A percentile compares a stretch with the other conserved stretches of the same genome.
Conservation (phyloP, 148 eudicot genomes). For the Fallopia convolvulus region DNA sequence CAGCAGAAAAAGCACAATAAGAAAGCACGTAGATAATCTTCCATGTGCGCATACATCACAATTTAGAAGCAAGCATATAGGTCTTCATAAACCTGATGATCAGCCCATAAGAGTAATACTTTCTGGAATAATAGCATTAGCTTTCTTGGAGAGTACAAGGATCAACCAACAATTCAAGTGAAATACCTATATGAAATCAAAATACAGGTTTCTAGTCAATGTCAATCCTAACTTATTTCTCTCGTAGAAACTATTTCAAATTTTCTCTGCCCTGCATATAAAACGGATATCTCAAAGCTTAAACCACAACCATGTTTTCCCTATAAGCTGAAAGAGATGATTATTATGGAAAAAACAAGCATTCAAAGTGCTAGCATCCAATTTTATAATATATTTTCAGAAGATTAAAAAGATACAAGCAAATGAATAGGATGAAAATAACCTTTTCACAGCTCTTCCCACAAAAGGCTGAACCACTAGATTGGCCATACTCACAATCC, state of each 20-base stretch:
- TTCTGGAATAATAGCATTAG: background rate
- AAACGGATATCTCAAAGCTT: background rate
- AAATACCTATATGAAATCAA: background rate
- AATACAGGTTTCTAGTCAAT: background rate
- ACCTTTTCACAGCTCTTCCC: conserved; percentile 75
- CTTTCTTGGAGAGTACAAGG: background rate
- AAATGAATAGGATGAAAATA: background rate
- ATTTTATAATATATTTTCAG: background rate
- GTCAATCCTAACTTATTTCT: background rate
- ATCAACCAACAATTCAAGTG: background rate
- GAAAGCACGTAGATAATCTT: background rate
- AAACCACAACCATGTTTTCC: background rate
- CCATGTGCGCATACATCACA: background rate
- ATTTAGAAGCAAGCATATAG: background rate
- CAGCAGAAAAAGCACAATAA: background rate
- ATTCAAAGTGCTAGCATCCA: background rate
- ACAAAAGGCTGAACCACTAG: conserved; percentile 41
- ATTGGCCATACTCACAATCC: conserved; percentile 19
- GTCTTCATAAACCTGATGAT: background rate
- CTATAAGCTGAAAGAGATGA: background rate
- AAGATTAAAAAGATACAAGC: background rate
- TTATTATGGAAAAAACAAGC: background rate
- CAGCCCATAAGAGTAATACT: background rate
- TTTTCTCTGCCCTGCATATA: background rate
- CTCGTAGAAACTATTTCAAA: background rate